A percentile compares a stretch with the other conserved stretches of the same genome.
Conservation (phyloP, 1,284 basidiomycete genomes). For the Thelephora terrestris region DNA sequence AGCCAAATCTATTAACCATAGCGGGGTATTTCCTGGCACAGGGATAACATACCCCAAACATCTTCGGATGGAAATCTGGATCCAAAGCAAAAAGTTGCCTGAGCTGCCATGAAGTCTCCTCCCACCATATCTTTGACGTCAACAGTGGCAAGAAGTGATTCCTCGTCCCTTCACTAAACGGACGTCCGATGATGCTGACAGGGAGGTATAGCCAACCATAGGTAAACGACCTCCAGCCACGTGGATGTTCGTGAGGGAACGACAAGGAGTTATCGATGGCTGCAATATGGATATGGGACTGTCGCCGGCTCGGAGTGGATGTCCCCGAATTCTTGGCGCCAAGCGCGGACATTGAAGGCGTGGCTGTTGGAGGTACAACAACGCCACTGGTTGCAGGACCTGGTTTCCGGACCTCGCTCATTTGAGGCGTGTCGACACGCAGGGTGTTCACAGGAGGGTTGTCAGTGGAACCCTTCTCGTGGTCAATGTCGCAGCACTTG, state of each 20-base stretch:
- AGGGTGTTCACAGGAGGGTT: constrained; percentile 64
- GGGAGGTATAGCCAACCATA: constrained; percentile 91
- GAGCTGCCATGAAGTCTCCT: constrained; percentile 72
- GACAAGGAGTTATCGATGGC: constrained; percentile 92
- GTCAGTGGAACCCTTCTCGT: constrained; percentile 64
- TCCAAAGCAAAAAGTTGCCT: constrained; percentile 72
- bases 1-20: neutral
- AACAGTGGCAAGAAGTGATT: constrained; percentile 76
- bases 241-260: constrained; percentile 83
- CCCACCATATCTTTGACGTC: constrained; percentile 84
- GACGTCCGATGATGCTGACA: constrained; percentile 74
- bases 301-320: constrained; percentile 20
- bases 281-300: constrained; percentile 63
- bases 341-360: constrained; percentile 27
- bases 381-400: constrained; percentile 27
- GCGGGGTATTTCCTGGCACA: neutral
- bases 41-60: constrained; percentile 53
- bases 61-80: constrained; percentile 77
- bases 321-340: constrained; percentile 13
- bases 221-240: constrained; percentile 83
- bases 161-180: constrained; percentile 76
- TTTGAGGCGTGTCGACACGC: constrained; percentile 54
- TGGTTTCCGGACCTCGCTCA: constrained; percentile 51
- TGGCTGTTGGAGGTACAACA: constrained; percentile 11
- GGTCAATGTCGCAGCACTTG: constrained; percentile 70